Conservation (phyloP, 257 asterid species). For the Rubia yunnanensis region DNA sequence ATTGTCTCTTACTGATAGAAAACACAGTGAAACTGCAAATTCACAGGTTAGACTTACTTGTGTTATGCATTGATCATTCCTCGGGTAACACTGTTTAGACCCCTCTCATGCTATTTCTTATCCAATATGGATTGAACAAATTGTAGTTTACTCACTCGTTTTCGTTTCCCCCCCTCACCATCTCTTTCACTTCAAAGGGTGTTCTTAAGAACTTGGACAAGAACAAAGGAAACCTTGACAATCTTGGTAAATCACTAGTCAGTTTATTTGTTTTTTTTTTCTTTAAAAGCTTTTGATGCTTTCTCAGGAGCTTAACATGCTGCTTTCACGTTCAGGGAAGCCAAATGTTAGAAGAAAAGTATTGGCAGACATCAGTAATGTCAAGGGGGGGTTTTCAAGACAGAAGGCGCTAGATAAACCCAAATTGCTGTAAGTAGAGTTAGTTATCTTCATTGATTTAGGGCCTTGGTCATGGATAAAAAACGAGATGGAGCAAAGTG, state of each 20-base stretch:
- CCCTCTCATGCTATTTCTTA: neutral
- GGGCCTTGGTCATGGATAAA: neutral
- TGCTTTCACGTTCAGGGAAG: constrained; percentile 33
- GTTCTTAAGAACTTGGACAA: constrained; percentile 36
- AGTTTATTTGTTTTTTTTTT: neutral
- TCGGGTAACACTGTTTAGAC: neutral
- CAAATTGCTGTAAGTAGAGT: constrained; percentile 40
- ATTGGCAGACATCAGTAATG: constrained; percentile 77
- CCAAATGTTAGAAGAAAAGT: constrained; percentile 51
- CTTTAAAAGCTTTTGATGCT: neutral
- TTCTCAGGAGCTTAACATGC: constrained; percentile 10
- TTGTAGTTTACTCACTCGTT: neutral
- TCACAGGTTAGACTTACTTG: constrained; percentile 36
- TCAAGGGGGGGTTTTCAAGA: constrained; percentile 35
- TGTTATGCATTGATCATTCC: neutral
- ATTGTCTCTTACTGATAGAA: constrained; percentile 16
- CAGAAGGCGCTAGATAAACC: constrained; percentile 29
- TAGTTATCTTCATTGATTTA: neutral
- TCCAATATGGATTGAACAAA: neutral
- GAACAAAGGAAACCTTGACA: constrained; percentile 30
- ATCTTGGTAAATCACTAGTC: constrained; percentile 37
- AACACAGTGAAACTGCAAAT: constrained; percentile 16
- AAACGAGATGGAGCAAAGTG: neutral
- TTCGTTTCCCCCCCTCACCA: neutral
- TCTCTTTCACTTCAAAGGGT: constrained; percentile 31